phyloP scores from a whole-genome alignment of 179 eudicot genomes.

The Heliamphora pulchella region DNA sequence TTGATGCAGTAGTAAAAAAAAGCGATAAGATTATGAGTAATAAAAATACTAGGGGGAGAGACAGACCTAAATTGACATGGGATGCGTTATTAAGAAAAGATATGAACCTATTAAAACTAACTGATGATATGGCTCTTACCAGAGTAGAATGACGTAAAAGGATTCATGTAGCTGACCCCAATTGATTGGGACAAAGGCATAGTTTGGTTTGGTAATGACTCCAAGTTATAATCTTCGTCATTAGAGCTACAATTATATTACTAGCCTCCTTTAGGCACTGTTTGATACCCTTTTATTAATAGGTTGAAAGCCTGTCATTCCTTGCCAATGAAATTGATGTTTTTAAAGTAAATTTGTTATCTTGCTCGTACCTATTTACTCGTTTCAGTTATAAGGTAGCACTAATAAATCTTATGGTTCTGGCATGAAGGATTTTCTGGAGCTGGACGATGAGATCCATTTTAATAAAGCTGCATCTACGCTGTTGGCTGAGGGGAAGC shows the following conservation, averaged over 20 bases:
- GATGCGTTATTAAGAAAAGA: too few relatives aligned
- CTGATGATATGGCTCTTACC: too few relatives aligned
- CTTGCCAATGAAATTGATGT: not conserved
- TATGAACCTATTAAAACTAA: too few relatives aligned
- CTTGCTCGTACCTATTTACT: not conserved
- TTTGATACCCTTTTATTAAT: not conserved
- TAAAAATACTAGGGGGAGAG: too few relatives aligned
- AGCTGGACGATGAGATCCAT: slow-evolving; percentile 53
- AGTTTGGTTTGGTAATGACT: too few relatives aligned
- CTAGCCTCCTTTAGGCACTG: not conserved
- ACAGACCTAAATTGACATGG: too few relatives aligned
- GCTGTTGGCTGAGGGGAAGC: slow-evolving; percentile 24
- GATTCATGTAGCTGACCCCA: too few relatives aligned
- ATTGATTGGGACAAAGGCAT: too few relatives aligned
- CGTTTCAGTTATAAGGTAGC: not conserved
- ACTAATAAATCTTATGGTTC: not conserved
- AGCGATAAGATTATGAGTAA: too few relatives aligned
- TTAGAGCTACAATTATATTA: not conserved
- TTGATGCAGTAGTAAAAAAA: too few relatives aligned
- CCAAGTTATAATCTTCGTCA: not conserved
- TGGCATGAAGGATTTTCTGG: slow-evolving; percentile 43
- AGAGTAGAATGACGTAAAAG: not conserved
- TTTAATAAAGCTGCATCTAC: slow-evolving; percentile 34
- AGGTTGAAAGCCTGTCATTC: not conserved
- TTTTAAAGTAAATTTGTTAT: not conserved